Conservation (phyloP, 2,329 filamentous ascomycete genomes). For the Trichophyton simii region DNA sequence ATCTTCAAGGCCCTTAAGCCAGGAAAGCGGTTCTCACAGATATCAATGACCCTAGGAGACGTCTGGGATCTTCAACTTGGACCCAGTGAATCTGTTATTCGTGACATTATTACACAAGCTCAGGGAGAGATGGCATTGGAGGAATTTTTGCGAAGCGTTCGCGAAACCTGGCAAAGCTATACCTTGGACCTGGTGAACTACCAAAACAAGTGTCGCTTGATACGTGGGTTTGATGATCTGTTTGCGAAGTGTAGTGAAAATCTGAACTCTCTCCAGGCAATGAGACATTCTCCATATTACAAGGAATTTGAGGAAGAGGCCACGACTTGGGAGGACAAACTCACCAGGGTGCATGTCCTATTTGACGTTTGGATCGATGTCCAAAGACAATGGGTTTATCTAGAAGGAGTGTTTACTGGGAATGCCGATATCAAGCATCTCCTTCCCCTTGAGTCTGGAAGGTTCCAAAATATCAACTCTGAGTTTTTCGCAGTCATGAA, state of each 20-base stretch:
- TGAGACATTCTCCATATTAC: constrained; percentile 98
- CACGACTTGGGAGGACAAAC: constrained; percentile 90
- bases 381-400: constrained; percentile 98
- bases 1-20: constrained; percentile 95
- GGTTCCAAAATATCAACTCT: constrained; percentile 98
- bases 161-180: constrained; percentile 94
- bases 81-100: constrained; percentile 74
- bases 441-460: constrained; percentile 85
- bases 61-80: constrained; percentile 95
- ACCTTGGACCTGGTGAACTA: constrained; percentile 90
- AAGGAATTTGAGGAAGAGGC: constrained; percentile 99
- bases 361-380: constrained; percentile 99
- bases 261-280: constrained; percentile 90
- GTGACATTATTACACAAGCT: constrained; percentile 86
- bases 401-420: constrained; percentile 96
- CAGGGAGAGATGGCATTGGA: constrained; percentile 97
- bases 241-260: constrained; percentile 99
- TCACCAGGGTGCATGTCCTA: constrained; percentile 91
- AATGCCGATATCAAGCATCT: constrained; percentile 99
- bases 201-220: constrained; percentile 94
- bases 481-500: constrained; percentile 99
- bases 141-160: constrained; percentile 91
- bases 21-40: constrained; percentile 82
- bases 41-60: constrained; percentile 92
- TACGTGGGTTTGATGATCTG: constrained; percentile 94